Evolutionary conservation across 2,329 filamentous ascomycete species (phyloP).

Genomic region (Fusarium duplospermum): DNA sequence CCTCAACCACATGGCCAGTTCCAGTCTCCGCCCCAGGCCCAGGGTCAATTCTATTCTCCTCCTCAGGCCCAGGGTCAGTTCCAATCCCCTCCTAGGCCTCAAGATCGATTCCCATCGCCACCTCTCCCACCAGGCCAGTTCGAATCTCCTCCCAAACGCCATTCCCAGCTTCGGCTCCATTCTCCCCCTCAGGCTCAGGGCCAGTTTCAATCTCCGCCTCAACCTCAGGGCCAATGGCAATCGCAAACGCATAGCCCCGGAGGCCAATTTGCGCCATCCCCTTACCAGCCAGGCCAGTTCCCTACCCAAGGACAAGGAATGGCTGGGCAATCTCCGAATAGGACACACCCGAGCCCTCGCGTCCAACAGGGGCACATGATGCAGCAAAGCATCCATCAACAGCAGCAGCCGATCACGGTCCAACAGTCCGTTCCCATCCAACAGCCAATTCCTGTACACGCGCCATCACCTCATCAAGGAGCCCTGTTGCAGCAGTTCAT

Average conservation of each 20-base stretch:
- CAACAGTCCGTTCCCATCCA: slow-evolving; percentile 28
- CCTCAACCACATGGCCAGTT: slow-evolving; percentile 17
- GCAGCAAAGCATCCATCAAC: slow-evolving; percentile 16
- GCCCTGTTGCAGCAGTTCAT: slow-evolving; percentile 26
- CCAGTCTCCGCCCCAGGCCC: slow-evolving; percentile 11
- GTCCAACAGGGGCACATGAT: slow-evolving; percentile 12
- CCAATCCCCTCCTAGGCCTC: not conserved
- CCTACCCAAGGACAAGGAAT: slow-evolving; percentile 53
- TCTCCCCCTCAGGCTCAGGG: slow-evolving; percentile 17
- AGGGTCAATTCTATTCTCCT: slow-evolving; percentile 26
- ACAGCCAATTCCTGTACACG: slow-evolving; percentile 23
- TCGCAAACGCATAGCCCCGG: slow-evolving; percentile 12
- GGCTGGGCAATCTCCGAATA: slow-evolving; percentile 43
- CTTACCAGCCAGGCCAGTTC: slow-evolving; percentile 52
- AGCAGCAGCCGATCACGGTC: slow-evolving; percentile 27
- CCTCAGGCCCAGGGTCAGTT: slow-evolving; percentile 17
- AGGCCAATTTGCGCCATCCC: slow-evolving; percentile 53
- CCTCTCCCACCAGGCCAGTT: slow-evolving; percentile 18
- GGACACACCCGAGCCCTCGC: slow-evolving; percentile 23
- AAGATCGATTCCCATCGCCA: not conserved
- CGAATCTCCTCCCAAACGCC: slow-evolving; percentile 15
- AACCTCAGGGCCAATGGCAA: slow-evolving; percentile 28
- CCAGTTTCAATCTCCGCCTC: slow-evolving; percentile 21
- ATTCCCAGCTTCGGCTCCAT: slow-evolving; percentile 8
- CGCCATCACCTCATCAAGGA: slow-evolving; percentile 25